Base-by-base conservation (phyloP, 1,139 yeast genomes). In the Pneumocystis jirovecii region DNA sequence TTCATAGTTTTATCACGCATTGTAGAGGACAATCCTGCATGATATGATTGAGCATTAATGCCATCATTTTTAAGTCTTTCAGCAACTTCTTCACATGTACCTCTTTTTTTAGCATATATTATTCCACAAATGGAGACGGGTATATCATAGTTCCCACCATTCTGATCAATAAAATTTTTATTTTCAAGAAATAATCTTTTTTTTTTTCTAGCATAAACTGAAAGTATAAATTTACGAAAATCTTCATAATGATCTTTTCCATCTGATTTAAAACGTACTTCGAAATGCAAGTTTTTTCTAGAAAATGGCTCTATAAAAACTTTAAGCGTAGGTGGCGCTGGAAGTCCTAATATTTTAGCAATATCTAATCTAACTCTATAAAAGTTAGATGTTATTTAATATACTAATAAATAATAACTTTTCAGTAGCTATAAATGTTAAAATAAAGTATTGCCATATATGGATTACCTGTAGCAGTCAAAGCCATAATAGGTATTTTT, bases 101-200 rank as follows among this genome's bases (percentile, higher is more conserved):
- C 85, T 71, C 89, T 87, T 0, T 93, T 85, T 70, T 89, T 93
- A 73, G 96, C 90, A 74, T 90, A 90, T 0, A 90, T 85, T 65
- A 90, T 87, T 15, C 96, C 97, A 0, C 93, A 68, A 12, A 34
- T 40, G 12, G 62, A 39, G 21, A 50, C 57, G 10, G 17, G 17
- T 12, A 50, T 25, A 25, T 50, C 31, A 0, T 75, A 76, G 0
- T 68, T n/a, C 65, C 73, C 63, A 10, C 25, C 12, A 1, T 8
- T 25, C 15, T 62, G 39, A 25, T 50, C 29, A 62, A 65, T 31
- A 50, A 63, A 64, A 62, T 29, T 61, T 1, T 12, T 12, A 50
- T 25, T 50, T 29, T 15, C 31, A 50, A 50, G 57, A 10, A 66
- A 61, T 4, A 56, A 45, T 6, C 71, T 62, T 40, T 31, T 40